Conservation (phyloP, 108 stramenopile genomes). For the Skeletonema tropicum region DNA sequence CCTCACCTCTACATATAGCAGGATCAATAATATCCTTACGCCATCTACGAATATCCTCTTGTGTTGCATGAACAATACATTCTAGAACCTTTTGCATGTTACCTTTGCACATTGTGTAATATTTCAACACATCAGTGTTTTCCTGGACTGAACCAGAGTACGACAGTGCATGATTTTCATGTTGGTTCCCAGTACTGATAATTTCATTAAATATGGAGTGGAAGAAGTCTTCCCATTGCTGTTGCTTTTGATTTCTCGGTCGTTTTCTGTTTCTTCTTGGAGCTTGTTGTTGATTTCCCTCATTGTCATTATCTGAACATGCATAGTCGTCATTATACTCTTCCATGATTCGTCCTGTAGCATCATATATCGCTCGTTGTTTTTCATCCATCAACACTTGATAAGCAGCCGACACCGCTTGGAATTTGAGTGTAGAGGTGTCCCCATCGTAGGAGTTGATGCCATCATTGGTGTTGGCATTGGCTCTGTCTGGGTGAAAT, state of each 20-base stretch:
- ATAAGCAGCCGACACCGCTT: constrained; percentile 43
- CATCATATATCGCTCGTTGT: constrained; percentile 23
- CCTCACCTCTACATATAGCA: constrained; percentile 21
- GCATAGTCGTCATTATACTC: constrained; percentile 11
- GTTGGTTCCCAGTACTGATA: neutral
- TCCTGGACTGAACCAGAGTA: constrained; percentile 27
- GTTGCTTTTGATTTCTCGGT: neutral
- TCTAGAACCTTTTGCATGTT: constrained; percentile 30
- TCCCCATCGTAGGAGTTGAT: neutral
- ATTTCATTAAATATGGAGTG: constrained; percentile 33
- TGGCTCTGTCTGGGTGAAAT: constrained; percentile 29
- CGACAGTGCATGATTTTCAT: neutral
- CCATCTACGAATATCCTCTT: constrained; percentile 24
- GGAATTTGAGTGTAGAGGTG: constrained; percentile 42
- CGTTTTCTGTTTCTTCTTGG: neutral
- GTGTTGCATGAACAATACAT: constrained; percentile 16
- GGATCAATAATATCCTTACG: constrained; percentile 28
- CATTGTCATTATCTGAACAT: neutral
- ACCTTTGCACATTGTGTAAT: constrained; percentile 30
- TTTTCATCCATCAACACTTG: constrained; percentile 29
- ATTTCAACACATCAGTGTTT: constrained; percentile 21
- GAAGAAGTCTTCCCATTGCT: constrained; percentile 41
- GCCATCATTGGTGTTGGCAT: neutral
- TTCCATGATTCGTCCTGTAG: constrained; percentile 23
- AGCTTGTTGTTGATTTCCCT: neutral